Percentiles rank a stretch among this genome's conserved stretches.
These are phyloP conservation scores for Rhamnella rubrinervis DNA, from an alignment of 331 rosid species.

Conservation along the genomic window DNA sequence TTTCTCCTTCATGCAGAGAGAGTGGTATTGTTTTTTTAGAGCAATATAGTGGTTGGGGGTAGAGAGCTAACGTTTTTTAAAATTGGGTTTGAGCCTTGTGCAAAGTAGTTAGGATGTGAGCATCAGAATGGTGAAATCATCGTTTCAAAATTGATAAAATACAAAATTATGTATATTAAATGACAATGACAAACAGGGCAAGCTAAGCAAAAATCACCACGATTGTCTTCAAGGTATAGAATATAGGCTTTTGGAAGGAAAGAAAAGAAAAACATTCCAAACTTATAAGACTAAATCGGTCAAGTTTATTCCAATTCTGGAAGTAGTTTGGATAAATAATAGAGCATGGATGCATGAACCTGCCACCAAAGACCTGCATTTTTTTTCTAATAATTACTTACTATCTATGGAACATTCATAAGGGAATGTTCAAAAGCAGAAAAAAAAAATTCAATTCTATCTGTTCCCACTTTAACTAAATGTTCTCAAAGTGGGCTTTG, in stretches of 20 bases:
- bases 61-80: conserved; percentile 24
- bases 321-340: conserved; percentile 13
- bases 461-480: conserved; percentile 6
- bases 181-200: conserved; percentile 42
- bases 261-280: conserved; percentile 10
- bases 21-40: too few relatives aligned
- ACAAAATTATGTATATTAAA: conserved; percentile 25
- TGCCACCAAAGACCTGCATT: conserved; percentile 24
- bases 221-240: conserved; percentile 14
- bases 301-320: conserved; percentile 1
- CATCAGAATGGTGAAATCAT: conserved; percentile 47
- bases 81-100: conserved; percentile 34
- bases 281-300: conserved; percentile 5
- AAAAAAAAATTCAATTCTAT: neutral
- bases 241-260: conserved; percentile 13
- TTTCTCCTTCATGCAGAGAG: neutral
- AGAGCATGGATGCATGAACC: conserved; percentile 29
- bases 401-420: conserved; percentile 23
- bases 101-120: conserved; percentile 52
- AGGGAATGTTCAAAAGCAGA: conserved; percentile 12
- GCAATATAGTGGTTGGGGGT: too few relatives aligned
- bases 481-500: neutral
- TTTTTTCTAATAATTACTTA: conserved; percentile 20
- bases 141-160: conserved; percentile 15
- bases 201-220: conserved; percentile 31